Conservation (phyloP, 78 protist genomes). For the Isochrysis galbana region DNA sequence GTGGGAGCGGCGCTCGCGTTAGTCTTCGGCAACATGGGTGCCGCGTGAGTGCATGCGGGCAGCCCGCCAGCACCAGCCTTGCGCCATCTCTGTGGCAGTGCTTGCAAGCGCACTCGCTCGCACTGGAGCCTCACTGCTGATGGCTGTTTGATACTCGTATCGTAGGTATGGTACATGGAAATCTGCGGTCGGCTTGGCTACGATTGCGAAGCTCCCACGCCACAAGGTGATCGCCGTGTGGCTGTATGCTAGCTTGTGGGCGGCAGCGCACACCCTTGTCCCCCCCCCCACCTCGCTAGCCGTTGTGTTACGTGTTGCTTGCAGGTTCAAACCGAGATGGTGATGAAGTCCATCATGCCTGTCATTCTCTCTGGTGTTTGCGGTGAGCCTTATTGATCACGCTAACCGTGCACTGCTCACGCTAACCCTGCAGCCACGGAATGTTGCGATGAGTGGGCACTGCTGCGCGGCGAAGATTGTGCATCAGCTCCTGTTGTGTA, state of each 20-base stretch:
- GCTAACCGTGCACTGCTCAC: no score
- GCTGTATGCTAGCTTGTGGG: neutral
- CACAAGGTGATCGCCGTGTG: neutral
- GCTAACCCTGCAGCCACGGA: neutral
- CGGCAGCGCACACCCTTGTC: neutral
- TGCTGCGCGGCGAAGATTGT: no score
- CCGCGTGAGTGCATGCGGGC: neutral
- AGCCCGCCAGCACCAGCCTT: no score
- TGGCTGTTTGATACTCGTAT: neutral
- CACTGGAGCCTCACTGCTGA: neutral
- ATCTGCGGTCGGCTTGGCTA: neutral
- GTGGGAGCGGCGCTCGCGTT: constrained; percentile 4
- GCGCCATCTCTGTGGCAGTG: no score
- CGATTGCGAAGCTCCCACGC: neutral
- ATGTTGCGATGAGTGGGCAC: neutral
- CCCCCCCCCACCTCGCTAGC: neutral
- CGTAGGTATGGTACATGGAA: constrained; percentile 13
- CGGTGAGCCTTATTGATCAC: neutral
- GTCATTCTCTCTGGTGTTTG: constrained; percentile 6
- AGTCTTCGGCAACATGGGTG: constrained; percentile 24
- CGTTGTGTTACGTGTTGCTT: neutral
- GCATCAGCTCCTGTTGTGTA: no score
- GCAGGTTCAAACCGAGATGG: constrained; percentile 15
- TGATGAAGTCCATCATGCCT: constrained; percentile 12
- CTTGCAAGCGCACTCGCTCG: no score